Evolutionary conservation across 2,329 filamentous ascomycete genomes (phyloP).

Genomic region (Aspergillus tanneri): DNA sequence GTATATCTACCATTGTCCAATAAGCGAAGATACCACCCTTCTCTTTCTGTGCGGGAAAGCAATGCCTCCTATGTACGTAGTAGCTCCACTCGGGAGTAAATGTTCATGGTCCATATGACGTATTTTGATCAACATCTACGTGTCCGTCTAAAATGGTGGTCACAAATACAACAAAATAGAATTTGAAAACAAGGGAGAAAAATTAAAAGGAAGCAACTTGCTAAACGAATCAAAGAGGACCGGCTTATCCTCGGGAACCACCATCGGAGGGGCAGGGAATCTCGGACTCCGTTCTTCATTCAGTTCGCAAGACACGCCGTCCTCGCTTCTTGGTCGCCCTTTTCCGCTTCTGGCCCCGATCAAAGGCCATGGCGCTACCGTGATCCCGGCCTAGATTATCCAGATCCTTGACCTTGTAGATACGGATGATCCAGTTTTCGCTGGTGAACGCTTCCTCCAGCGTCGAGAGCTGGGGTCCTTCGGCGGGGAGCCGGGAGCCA

Average conservation of each 20-base stretch:
- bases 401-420: conserved; percentile 99
- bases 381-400: conserved; percentile 95
- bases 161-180: conserved; percentile 19
- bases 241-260: conserved; percentile 6
- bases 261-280: conserved; percentile 12
- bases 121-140: conserved; percentile 16
- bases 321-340: conserved; percentile 47
- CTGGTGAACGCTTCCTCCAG: conserved; percentile 97
- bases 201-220: conserved; percentile 7
- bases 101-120: not conserved
- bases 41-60: not conserved
- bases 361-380: conserved; percentile 57
- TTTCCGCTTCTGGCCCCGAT: conserved; percentile 55
- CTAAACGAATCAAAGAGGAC: conserved; percentile 7
- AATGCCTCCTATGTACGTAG: not conserved
- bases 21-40: conserved; percentile 10
- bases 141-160: not conserved
- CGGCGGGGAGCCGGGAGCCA: conserved; percentile 72
- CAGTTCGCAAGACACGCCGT: conserved; percentile 45
- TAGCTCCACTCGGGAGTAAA: not conserved
- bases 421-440: conserved; percentile 99
- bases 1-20: conserved; percentile 9
- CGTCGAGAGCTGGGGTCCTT: conserved; percentile 80
- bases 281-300: conserved; percentile 28
- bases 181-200: not conserved